These are phyloP conservation scores for Friedmanniomyces simplex DNA, from an alignment of 495 filamentous ascomycete species.

Conservation along the genomic window DNA sequence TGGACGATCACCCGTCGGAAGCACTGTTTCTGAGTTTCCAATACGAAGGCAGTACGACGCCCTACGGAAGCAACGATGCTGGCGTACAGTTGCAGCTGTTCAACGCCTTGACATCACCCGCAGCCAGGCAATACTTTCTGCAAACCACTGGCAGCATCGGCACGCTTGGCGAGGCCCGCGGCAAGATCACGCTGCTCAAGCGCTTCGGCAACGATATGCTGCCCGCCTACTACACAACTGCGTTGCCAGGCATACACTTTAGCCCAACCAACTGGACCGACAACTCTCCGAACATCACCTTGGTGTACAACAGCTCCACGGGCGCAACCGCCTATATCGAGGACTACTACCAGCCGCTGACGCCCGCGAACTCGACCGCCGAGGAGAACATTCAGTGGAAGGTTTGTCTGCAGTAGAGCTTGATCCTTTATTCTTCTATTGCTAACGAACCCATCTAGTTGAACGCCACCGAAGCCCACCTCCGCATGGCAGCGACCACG, in stretches of 20 bases:
- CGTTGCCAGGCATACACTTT: slow-evolving; percentile 36
- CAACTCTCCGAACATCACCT: slow-evolving; percentile 28
- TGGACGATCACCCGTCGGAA: slow-evolving; percentile 17
- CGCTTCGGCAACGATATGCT: slow-evolving; percentile 36
- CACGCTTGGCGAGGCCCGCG: slow-evolving; percentile 34
- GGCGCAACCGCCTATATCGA: slow-evolving; percentile 34
- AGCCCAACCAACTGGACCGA: slow-evolving; percentile 33
- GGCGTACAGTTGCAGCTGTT: slow-evolving; percentile 30
- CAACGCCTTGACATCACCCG: slow-evolving; percentile 29
- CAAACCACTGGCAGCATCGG: slow-evolving; percentile 32
- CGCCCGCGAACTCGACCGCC: slow-evolving; percentile 24
- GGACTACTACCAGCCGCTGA: slow-evolving; percentile 34
- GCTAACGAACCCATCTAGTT: background rate
- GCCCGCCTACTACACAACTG: slow-evolving; percentile 24
- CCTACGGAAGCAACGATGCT: slow-evolving; percentile 24
- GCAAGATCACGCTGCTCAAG: slow-evolving; percentile 36
- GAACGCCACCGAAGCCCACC: slow-evolving; percentile 31
- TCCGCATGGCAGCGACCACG: slow-evolving; percentile 26
- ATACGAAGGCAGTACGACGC: slow-evolving; percentile 31
- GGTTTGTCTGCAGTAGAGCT: slow-evolving; percentile 11
- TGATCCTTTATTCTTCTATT: background rate
- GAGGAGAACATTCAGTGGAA: slow-evolving; percentile 35
- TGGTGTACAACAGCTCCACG: slow-evolving; percentile 34
- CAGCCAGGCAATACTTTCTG: slow-evolving; percentile 32
- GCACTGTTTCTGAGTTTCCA: slow-evolving; percentile 32